Percentiles rank a stretch among this genome's conserved stretches.
phyloP scores from a whole-genome alignment of 2,329 filamentous ascomycete genomes.

The Chaetomium sp. region DNA sequence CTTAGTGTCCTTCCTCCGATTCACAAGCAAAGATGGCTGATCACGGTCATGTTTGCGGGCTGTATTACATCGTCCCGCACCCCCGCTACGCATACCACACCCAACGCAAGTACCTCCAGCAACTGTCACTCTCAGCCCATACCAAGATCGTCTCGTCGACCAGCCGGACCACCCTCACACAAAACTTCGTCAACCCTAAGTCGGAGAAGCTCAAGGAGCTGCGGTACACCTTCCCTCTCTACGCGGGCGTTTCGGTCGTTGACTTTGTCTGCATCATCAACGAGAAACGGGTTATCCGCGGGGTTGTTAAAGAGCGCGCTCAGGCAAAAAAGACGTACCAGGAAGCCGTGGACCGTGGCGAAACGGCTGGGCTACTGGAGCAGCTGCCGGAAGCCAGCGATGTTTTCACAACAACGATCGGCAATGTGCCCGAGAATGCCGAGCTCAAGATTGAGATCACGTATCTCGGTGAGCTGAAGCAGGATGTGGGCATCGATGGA shows the following conservation, averaged over 20 bases:
- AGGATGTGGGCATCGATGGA: conserved; percentile 62
- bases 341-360: conserved; percentile 49
- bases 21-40: not conserved
- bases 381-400: conserved; percentile 54
- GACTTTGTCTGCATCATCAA: conserved; percentile 60
- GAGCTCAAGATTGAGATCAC: conserved; percentile 55
- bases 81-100: not conserved
- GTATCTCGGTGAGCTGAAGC: conserved; percentile 65
- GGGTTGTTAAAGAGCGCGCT: conserved; percentile 60
- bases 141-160: conserved; percentile 54
- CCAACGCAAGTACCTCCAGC: conserved; percentile 45
- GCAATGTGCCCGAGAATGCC: conserved; percentile 56
- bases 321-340: conserved; percentile 55
- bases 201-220: conserved; percentile 44
- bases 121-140: conserved; percentile 50
- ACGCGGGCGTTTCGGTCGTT: conserved; percentile 65
- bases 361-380: conserved; percentile 60
- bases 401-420: conserved; percentile 61
- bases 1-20: not conserved
- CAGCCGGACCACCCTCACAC: conserved; percentile 40
- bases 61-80: conserved; percentile 27
- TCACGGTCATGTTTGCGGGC: conserved; percentile 28
- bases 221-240: conserved; percentile 64
- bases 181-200: conserved; percentile 56
- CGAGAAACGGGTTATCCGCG: conserved; percentile 51